Conservation (phyloP, 148 eudicot species). For the Beta vulgaris region DNA sequence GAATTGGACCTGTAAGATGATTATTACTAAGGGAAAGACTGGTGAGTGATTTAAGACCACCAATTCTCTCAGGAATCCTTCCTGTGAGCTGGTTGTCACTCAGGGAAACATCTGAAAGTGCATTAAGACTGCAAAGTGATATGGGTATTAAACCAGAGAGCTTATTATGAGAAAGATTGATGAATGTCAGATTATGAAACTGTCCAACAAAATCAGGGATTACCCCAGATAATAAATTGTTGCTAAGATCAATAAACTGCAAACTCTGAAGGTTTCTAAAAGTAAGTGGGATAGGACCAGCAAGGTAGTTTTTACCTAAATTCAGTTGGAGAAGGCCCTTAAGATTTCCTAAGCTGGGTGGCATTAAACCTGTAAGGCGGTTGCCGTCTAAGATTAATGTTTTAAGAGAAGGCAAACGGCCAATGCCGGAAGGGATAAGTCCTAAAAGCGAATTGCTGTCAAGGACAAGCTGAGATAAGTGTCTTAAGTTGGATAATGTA, state of each 20-base stretch:
- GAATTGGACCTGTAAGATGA: conserved; percentile 56
- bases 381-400: conserved; percentile 61
- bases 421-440: conserved; percentile 54
- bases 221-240: conserved; percentile 52
- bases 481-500: conserved; percentile 45
- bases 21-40: conserved; percentile 56
- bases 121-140: conserved; percentile 45
- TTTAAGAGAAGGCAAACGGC: conserved; percentile 42
- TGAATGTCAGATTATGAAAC: conserved; percentile 44
- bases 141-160: conserved; percentile 62
- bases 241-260: conserved; percentile 64
- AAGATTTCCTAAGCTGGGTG: conserved; percentile 51
- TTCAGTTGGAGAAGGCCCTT: conserved; percentile 45
- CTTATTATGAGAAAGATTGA: conserved; percentile 59
- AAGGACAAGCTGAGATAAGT: conserved; percentile 59
- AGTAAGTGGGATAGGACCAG: conserved; percentile 50
- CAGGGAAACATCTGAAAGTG: conserved; percentile 54
- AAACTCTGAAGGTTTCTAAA: conserved; percentile 37
- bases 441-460: conserved; percentile 72
- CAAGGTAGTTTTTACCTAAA: conserved; percentile 51
- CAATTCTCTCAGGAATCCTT: conserved; percentile 49
- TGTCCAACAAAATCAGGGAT: conserved; percentile 63
- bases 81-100: conserved; percentile 62
- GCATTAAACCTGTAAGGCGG: conserved; percentile 52
- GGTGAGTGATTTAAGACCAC: conserved; percentile 52